A percentile compares a stretch with the other conserved stretches of the same genome.
phyloP scores from a whole-genome alignment of 1,139 yeast species.

The Debaryomyces singareniensis region DNA sequence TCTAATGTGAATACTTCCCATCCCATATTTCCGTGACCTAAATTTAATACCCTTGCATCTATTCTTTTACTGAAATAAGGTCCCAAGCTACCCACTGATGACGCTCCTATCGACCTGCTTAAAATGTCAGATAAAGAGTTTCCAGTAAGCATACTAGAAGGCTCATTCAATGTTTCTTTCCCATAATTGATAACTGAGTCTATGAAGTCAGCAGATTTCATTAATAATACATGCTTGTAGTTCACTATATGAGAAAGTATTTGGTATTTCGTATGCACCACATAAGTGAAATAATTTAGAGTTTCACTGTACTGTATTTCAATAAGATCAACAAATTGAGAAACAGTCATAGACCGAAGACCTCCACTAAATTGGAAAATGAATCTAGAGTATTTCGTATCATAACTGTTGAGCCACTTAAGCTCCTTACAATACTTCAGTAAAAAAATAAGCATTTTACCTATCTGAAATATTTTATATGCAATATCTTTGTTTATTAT shows the following conservation, averaged over 20 bases:
- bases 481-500: constrained; percentile 35
- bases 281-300: constrained; percentile 43
- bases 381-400: constrained; percentile 28
- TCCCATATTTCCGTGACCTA: constrained; percentile 57
- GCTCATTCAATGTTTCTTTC: constrained; percentile 46
- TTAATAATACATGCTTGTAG: constrained; percentile 60
- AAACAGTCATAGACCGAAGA: constrained; percentile 24
- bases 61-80: constrained; percentile 31
- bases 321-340: constrained; percentile 28
- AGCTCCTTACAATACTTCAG: constrained; percentile 51
- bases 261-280: constrained; percentile 44
- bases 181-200: constrained; percentile 59
- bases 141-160: constrained; percentile 58
- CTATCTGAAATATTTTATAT: constrained; percentile 61
- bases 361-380: constrained; percentile 24
- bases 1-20: constrained; percentile 95
- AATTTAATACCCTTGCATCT: constrained; percentile 76
- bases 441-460: constrained; percentile 69
- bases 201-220: constrained; percentile 75
- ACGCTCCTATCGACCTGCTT: constrained; percentile 57
- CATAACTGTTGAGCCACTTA: constrained; percentile 33
- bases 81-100: constrained; percentile 48
- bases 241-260: constrained; percentile 53
- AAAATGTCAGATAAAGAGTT: constrained; percentile 62
- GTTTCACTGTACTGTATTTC: constrained; percentile 53